Conservation (phyloP, 441 rosid genomes). For the Breynia disticha region DNA sequence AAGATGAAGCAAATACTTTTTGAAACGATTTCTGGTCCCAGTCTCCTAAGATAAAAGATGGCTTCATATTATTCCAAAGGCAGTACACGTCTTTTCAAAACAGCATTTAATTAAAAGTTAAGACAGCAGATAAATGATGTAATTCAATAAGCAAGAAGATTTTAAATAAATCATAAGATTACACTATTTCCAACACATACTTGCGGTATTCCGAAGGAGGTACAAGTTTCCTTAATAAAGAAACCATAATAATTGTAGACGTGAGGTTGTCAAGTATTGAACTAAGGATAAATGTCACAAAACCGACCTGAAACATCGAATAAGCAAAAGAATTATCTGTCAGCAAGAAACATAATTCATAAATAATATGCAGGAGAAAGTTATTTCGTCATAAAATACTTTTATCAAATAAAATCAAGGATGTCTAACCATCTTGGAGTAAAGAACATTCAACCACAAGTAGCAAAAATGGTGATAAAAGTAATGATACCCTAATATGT, state of each 20-base stretch:
- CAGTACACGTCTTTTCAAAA: too few species aligned
- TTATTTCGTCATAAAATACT: neutral
- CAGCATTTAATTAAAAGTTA: too few species aligned
- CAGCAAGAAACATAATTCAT: neutral
- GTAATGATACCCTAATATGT: too few species aligned
- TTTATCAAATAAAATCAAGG: neutral
- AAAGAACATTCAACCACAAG: slow-evolving; percentile 5
- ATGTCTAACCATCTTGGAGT: neutral
- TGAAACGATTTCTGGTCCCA: too few species aligned
- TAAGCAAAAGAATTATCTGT: slow-evolving; percentile 12
- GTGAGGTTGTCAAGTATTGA: slow-evolving; percentile 84
- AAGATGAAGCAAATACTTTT: too few species aligned
- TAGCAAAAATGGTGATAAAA: too few species aligned
- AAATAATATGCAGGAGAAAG: slow-evolving; percentile 2
- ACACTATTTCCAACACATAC: slow-evolving; percentile 31
- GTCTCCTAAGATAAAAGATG: too few species aligned
- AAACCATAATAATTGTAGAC: slow-evolving; percentile 91
- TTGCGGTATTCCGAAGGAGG: slow-evolving; percentile 89
- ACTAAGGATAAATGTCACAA: slow-evolving; percentile 85
- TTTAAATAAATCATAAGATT: neutral
- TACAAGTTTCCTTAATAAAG: slow-evolving; percentile 74
- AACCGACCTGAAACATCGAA: slow-evolving; percentile 52
- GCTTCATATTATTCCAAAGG: too few species aligned
- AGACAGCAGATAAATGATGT: neutral
- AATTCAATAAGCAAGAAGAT: neutral